These are phyloP conservation scores for Kalanchoe fedtschenkoi DNA, from an alignment of 164 flowering plant species.

Conservation along the genomic window DNA sequence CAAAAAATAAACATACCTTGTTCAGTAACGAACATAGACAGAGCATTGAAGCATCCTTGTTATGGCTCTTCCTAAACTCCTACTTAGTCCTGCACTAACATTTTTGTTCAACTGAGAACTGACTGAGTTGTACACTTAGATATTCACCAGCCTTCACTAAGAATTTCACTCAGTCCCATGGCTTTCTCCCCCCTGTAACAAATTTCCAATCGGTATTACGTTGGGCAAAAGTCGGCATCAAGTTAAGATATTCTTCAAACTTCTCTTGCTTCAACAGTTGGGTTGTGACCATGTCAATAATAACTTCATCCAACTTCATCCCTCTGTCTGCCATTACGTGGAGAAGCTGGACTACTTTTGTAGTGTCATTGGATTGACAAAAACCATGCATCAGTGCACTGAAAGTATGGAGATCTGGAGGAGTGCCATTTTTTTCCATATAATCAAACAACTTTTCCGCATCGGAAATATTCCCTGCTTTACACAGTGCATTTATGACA, in stretches of 20 bases:
- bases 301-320: background rate
- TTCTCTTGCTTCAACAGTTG: background rate
- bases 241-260: background rate
- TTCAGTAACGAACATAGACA: conserved; percentile 33
- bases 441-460: background rate
- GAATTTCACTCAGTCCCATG: too few species aligned
- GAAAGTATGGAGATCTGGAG: background rate
- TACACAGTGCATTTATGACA: background rate
- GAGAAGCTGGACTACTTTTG: background rate
- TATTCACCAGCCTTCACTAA: too few species aligned
- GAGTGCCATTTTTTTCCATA: background rate
- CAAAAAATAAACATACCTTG: conserved; percentile 15
- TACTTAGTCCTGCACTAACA: conserved; percentile 21
- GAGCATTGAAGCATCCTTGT: conserved; percentile 38
- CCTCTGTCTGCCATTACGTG: background rate
- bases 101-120: background rate
- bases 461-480: background rate
- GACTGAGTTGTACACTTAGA: too few species aligned
- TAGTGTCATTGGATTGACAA: background rate
- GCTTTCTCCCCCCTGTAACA: too few species aligned
- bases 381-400: background rate
- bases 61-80: conserved; percentile 36
- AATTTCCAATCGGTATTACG: too few species aligned
- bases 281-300: background rate
- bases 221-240: background rate